Conservation (phyloP, 352 stramenopile genomes). For the Pythium rhizo-oryzae region DNA sequence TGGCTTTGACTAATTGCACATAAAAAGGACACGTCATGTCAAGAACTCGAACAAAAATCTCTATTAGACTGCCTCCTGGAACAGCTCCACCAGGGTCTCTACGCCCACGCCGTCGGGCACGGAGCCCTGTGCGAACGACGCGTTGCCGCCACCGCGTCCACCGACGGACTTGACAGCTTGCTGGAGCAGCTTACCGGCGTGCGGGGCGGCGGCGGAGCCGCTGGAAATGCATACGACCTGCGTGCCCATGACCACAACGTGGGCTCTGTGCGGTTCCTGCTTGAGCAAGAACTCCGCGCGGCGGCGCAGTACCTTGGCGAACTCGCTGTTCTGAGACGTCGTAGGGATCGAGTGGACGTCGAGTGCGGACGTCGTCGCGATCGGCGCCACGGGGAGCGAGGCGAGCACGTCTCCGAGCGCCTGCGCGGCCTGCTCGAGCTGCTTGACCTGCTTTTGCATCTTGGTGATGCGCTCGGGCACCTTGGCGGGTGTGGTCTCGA, state of each 20-base stretch:
- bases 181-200: slow-evolving; percentile 67
- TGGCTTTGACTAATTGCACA: not conserved
- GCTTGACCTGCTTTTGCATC: slow-evolving; percentile 73
- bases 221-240: slow-evolving; percentile 54
- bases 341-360: slow-evolving; percentile 43
- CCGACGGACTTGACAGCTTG: slow-evolving; percentile 51
- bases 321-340: slow-evolving; percentile 31
- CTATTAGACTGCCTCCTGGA: not conserved
- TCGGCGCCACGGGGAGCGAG: slow-evolving; percentile 40
- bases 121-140: slow-evolving; percentile 64
- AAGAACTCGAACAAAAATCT: not conserved
- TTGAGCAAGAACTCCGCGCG: slow-evolving; percentile 60
- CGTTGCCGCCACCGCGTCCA: slow-evolving; percentile 60
- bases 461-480: slow-evolving; percentile 65
- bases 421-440: slow-evolving; percentile 55
- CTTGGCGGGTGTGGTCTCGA: slow-evolving; percentile 68
- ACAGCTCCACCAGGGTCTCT: not conserved
- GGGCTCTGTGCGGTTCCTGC: slow-evolving; percentile 32
- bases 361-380: slow-evolving; percentile 20
- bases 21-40: not conserved
- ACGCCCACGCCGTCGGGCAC: slow-evolving; percentile 21
- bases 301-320: slow-evolving; percentile 58
- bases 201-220: not conserved
- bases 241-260: slow-evolving; percentile 53
- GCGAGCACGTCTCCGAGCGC: slow-evolving; percentile 56